Percentiles rank a stretch among this genome's conserved stretches.
phyloP scores from a whole-genome alignment of 805 yeast genomes.

The Starmera dryadoides region DNA sequence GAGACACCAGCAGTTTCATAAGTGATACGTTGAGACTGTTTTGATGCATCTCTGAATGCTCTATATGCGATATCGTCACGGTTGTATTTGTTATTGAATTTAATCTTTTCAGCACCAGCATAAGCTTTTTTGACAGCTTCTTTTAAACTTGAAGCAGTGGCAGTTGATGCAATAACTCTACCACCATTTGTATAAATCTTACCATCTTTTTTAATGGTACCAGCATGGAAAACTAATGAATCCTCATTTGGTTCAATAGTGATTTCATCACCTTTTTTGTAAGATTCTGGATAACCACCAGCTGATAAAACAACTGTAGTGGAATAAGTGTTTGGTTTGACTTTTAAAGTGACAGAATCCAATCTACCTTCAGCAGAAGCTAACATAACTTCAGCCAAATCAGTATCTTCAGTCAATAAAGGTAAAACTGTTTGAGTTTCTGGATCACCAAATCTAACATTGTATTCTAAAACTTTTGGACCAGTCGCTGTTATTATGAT shows the following conservation, averaged over 20 bases:
- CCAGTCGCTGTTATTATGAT: conserved; percentile 83
- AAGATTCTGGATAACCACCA: conserved; percentile 91
- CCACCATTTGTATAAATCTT: conserved; percentile 86
- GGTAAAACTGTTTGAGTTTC: conserved; percentile 97
- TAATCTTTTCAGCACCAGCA: conserved; percentile 69
- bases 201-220: conserved; percentile 60
- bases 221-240: conserved; percentile 90
- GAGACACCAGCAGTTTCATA: conserved; percentile 97
- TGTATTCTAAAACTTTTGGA: conserved; percentile 94
- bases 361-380: conserved; percentile 94
- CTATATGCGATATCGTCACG: conserved; percentile 94
- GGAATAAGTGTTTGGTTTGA: conserved; percentile 55
- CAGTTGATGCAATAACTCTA: conserved; percentile 92
- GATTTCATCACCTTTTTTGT: conserved; percentile 81
- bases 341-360: conserved; percentile 63
- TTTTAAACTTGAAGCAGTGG: conserved; percentile 66
- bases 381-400: conserved; percentile 83
- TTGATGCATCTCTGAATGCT: conserved; percentile 64
- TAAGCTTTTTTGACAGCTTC: conserved; percentile 85
- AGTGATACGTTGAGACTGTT: conserved; percentile 49
- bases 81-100: conserved; percentile 70
- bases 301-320: conserved; percentile 96
- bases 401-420: conserved; percentile 74
- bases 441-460: conserved; percentile 98
- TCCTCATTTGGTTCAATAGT: conserved; percentile 42